Conservation (phyloP, 2,329 filamentous ascomycete species). For the Blastomyces silverae region DNA sequence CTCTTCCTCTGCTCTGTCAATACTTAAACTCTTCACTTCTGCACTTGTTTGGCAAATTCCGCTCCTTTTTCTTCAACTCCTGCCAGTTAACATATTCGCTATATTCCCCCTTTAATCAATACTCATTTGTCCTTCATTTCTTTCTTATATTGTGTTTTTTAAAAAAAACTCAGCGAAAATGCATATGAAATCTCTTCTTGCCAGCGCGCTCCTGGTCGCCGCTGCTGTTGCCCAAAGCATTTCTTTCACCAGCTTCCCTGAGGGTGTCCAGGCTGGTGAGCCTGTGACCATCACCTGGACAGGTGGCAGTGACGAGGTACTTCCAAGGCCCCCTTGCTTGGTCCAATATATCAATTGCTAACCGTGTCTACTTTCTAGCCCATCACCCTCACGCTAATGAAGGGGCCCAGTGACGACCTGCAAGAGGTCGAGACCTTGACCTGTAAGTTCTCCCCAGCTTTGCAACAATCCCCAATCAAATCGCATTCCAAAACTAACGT, state of each 20-base stretch:
- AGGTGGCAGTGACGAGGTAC: constrained; percentile 35
- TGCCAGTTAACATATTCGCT: background rate
- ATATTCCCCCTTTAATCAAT: background rate
- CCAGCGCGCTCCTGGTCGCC: constrained; percentile 40
- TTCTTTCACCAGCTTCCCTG: constrained; percentile 49
- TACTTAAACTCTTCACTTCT: constrained; percentile 8
- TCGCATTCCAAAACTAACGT: background rate
- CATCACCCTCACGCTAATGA: constrained; percentile 51
- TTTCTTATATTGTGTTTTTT: background rate
- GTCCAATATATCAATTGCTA: constrained; percentile 16
- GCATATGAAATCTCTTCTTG: constrained; percentile 46
- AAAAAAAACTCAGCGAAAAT: constrained; percentile 34
- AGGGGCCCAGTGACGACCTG: constrained; percentile 48
- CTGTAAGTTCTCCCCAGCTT: constrained; percentile 32
- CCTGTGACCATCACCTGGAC: constrained; percentile 45
- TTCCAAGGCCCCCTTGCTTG: background rate
- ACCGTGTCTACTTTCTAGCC: constrained; percentile 31
- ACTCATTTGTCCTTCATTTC: background rate
- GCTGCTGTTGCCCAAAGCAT: constrained; percentile 44
- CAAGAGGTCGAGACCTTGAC: constrained; percentile 47
- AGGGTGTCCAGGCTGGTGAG: constrained; percentile 45
- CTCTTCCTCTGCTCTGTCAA: background rate
- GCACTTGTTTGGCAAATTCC: constrained; percentile 12
- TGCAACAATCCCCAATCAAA: background rate
- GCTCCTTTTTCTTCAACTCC: constrained; percentile 2